Conservation (phyloP, 306 rosid species). For the Arachis hypogaea region DNA sequence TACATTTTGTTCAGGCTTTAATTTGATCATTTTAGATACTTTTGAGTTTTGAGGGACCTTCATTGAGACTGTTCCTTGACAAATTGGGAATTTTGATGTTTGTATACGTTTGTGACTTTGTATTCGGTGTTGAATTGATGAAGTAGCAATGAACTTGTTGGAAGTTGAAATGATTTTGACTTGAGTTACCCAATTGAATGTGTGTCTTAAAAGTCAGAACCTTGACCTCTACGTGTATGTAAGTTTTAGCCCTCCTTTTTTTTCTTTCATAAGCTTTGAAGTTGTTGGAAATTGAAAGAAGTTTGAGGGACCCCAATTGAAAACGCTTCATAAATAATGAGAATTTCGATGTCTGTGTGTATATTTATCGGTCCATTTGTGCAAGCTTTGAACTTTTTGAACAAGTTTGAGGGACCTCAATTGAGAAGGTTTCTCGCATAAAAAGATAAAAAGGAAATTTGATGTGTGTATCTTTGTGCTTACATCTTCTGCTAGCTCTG, state of each 20-base stretch:
- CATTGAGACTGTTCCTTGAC: not conserved
- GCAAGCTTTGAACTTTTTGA: slow-evolving; percentile 22
- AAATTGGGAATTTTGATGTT: slow-evolving; percentile 2
- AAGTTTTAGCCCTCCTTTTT: no score
- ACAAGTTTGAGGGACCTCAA: not conserved
- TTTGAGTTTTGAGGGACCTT: no score
- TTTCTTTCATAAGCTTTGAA: not conserved
- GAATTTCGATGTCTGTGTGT: not conserved
- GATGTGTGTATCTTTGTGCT: not conserved
- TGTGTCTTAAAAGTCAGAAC: not conserved
- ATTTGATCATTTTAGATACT: no score
- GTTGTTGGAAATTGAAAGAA: not conserved
- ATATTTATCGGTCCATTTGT: slow-evolving; percentile 4
- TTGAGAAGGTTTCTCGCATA: not conserved
- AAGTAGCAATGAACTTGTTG: slow-evolving; percentile 8
- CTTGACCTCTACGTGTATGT: not conserved
- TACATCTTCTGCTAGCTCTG: slow-evolving; percentile 11
- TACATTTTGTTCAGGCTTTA: no score
- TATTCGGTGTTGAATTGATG: no score
- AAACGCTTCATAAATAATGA: not conserved
- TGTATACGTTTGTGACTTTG: no score
- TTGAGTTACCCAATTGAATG: not conserved
- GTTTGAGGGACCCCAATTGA: slow-evolving; percentile 2
- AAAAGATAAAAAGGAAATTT: no score
- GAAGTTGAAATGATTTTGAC: slow-evolving; percentile 3